These are phyloP conservation scores for Nothophaeocryptopus gaeumannii DNA, from an alignment of 2,329 filamentous ascomycete species.

Conservation along the genomic window DNA sequence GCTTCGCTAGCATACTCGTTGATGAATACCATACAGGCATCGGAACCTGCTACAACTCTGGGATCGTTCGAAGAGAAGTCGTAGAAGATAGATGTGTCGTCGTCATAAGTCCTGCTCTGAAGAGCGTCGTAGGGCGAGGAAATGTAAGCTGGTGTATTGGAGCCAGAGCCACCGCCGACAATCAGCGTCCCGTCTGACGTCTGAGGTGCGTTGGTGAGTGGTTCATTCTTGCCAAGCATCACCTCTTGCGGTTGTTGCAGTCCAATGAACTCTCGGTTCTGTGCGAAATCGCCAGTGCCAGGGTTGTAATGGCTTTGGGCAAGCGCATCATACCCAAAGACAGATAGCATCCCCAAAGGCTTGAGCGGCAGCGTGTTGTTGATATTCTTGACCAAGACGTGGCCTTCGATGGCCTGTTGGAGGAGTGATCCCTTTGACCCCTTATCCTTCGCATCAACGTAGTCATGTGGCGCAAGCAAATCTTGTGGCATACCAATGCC, in stretches of 20 bases:
- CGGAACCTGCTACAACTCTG: slow-evolving; percentile 44
- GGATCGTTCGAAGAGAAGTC: slow-evolving; percentile 55
- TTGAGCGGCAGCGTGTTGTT: slow-evolving; percentile 56
- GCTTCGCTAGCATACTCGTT: slow-evolving; percentile 50
- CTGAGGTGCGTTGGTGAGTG: slow-evolving; percentile 26
- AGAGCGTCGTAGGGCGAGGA: slow-evolving; percentile 38
- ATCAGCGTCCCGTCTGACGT: slow-evolving; percentile 33
- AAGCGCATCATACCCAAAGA: slow-evolving; percentile 61
- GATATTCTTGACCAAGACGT: slow-evolving; percentile 63
- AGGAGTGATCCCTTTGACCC: slow-evolving; percentile 50
- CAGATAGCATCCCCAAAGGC: slow-evolving; percentile 50
- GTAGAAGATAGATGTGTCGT: slow-evolving; percentile 59
- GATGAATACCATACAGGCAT: slow-evolving; percentile 56
- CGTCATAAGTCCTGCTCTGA: slow-evolving; percentile 40
- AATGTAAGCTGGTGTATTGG: slow-evolving; percentile 35
- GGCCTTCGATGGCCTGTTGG: slow-evolving; percentile 60
- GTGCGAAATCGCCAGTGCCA: slow-evolving; percentile 21
- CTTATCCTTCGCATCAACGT: slow-evolving; percentile 56
- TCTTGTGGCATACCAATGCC: slow-evolving; percentile 54
- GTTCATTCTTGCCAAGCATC: slow-evolving; percentile 35
- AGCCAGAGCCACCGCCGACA: slow-evolving; percentile 38
- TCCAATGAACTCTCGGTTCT: slow-evolving; percentile 27
- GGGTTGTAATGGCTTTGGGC: slow-evolving; percentile 32
- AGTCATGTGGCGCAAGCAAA: slow-evolving; percentile 50
- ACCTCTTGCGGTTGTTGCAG: slow-evolving; percentile 23